Conservation (phyloP, 2,329 filamentous ascomycete species). For the Trichoderma hamatum region DNA sequence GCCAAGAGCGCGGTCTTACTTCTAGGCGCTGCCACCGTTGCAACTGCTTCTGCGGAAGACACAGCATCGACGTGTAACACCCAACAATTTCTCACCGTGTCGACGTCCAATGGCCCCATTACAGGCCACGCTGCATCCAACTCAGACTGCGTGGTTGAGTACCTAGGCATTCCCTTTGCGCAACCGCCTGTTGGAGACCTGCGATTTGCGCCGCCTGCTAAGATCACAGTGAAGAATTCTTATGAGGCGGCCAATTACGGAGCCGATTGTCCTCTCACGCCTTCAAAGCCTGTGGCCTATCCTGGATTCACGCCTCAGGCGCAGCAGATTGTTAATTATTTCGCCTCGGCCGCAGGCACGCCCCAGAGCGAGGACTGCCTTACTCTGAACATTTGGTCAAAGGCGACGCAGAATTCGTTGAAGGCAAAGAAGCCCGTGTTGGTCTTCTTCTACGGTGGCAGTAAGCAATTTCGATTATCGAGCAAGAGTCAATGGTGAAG, state of each 20-base stretch:
- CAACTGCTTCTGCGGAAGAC: background rate
- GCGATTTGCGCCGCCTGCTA: conserved; percentile 43
- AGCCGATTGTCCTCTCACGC: conserved; percentile 35
- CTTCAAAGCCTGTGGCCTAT: conserved; percentile 33
- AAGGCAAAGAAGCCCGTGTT: conserved; percentile 47
- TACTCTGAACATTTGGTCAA: conserved; percentile 43
- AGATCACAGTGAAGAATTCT: conserved; percentile 29
- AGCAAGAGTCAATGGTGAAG: background rate
- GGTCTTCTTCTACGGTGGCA: conserved; percentile 46
- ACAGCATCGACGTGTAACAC: conserved; percentile 24
- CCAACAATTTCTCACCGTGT: conserved; percentile 33
- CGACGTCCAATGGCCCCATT: conserved; percentile 40
- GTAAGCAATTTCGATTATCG: conserved; percentile 15
- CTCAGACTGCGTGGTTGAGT: conserved; percentile 41
- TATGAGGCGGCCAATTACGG: conserved; percentile 37
- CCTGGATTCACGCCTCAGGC: conserved; percentile 39
- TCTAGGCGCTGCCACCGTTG: background rate
- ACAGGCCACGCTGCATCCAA: conserved; percentile 39
- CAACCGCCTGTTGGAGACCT: conserved; percentile 42
- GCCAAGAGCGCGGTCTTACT: background rate
- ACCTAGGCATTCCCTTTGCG: conserved; percentile 47
- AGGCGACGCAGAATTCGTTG: conserved; percentile 35
- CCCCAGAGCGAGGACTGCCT: conserved; percentile 44
- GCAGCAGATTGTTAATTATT: conserved; percentile 33
- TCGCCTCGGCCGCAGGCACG: conserved; percentile 32